Evolutionary conservation across 257 asterid genomes (phyloP).

Genomic region (Hygrophila difformis): DNA sequence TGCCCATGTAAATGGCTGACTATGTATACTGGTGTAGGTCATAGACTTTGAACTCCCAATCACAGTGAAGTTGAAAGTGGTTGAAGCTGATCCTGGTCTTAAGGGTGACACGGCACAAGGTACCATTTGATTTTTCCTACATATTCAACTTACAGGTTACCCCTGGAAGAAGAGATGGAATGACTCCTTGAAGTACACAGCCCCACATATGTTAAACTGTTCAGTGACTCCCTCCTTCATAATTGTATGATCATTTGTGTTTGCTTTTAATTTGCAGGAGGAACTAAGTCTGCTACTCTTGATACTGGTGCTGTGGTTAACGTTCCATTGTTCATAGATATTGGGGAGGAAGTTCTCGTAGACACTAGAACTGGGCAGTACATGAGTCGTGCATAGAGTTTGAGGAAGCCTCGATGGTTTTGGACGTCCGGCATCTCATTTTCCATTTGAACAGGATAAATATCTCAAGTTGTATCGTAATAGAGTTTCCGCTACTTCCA

Average conservation of each 20-base stretch:
- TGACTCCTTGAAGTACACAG: not conserved
- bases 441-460: constrained; percentile 13
- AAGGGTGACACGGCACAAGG: constrained; percentile 99
- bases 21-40: constrained; percentile 38
- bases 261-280: constrained; percentile 47
- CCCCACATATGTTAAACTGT: not conserved
- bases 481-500: constrained; percentile 9
- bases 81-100: constrained; percentile 89
- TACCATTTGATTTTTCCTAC: constrained; percentile 15
- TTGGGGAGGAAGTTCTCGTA: constrained; percentile 58
- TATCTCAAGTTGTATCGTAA: not conserved
- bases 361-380: constrained; percentile 95
- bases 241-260: constrained; percentile 6
- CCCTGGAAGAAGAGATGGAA: not conserved
- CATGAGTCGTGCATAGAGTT: constrained; percentile 71
- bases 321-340: constrained; percentile 71
- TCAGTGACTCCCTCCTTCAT: not conserved
- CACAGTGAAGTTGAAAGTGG: constrained; percentile 78
- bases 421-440: constrained; percentile 17
- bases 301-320: constrained; percentile 87
- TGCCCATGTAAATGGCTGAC: constrained; percentile 11
- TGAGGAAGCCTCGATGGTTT: not conserved
- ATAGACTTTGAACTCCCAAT: constrained; percentile 95
- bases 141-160: not conserved
- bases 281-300: constrained; percentile 80